phyloP scores from a whole-genome alignment of 495 filamentous ascomycete species.

The Baudoinia panamericana region DNA sequence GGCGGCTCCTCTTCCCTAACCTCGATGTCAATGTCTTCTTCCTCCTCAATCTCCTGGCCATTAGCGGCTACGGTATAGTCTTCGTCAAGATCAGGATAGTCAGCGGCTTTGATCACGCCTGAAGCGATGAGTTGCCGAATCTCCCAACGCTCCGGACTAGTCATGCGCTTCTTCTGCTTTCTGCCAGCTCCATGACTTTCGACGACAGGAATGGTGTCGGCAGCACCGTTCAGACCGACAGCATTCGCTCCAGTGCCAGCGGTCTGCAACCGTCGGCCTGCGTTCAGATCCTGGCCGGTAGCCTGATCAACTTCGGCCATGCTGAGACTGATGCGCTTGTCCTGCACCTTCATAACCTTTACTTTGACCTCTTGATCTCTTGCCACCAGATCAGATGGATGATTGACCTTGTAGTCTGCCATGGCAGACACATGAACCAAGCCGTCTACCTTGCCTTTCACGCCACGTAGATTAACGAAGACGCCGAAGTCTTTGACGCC shows the following conservation, averaged over 20 bases:
- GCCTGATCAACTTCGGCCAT: conserved; percentile 97
- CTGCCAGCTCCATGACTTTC: conserved; percentile 46
- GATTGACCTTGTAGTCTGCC: conserved; percentile 74
- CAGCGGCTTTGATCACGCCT: conserved; percentile 74
- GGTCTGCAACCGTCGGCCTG: conserved; percentile 51
- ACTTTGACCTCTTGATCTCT: conserved; percentile 78
- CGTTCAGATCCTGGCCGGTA: conserved; percentile 72
- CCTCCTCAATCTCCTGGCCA: conserved; percentile 81
- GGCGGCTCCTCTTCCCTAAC: conserved; percentile 92
- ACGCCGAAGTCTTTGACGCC: conserved; percentile 91
- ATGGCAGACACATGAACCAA: conserved; percentile 95
- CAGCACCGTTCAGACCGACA: conserved; percentile 54
- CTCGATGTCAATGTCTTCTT: conserved; percentile 96
- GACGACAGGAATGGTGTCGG: conserved; percentile 49
- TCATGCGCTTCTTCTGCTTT: conserved; percentile 74
- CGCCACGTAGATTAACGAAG: conserved; percentile 82
- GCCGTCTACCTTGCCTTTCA: conserved; percentile 80
- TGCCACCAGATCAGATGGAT: conserved; percentile 76
- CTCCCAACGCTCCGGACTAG: conserved; percentile 92
- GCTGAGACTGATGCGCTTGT: conserved; percentile 65
- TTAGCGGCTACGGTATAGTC: conserved; percentile 80
- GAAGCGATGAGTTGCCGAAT: conserved; percentile 94
- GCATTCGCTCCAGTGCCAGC: conserved; percentile 79
- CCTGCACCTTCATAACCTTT: conserved; percentile 80
- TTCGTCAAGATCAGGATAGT: conserved; percentile 90